Evolutionary conservation across 352 stramenopile genomes (phyloP), one percentile per base, ranked within the genome.

Genomic region (Pythium sukuiense): DNA sequence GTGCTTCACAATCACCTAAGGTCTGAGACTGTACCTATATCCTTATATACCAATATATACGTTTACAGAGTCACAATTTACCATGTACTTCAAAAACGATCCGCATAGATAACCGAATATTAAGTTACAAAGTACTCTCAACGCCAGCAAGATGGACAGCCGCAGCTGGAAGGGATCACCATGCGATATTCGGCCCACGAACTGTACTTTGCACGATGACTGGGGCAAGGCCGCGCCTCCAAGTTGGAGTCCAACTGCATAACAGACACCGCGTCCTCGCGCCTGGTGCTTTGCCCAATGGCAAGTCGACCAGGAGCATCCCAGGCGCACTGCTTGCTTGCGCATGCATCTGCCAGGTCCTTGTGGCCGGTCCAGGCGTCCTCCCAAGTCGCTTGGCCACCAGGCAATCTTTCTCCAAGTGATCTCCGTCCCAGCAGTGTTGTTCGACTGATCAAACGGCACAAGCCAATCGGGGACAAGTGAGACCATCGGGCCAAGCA

Each of bases 391-490:
- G 4, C 45, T 52, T 52, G n/a, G 20, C 32, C 54, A 30, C 54
- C 54, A 60, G 35, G 33, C 54, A 60, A 60, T 60, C 54, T 60
- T 60, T 60, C 54, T 29, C 30, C 20, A 18, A 32, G 54, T 60
- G 54, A 60, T 48, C 54, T 24, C 2, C 13, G n/a, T 27, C 52
- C 27, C 50, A 56, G 49, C 18, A n/a, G 12, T 7, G 13, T 3
- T 18, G 2, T 6, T 60, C 54, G 54, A 60, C 54, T 60, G 54
- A 60, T 50, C 33, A 49, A 60, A 60, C 30, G 33, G 24, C 16
- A 35, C 20, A 14, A 13, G 45, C 45, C 45, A 30, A 52, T 52
- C 45, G 45, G 45, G 6, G 2, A 6, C n/a, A 29, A 52, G 45
- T 24, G n/a, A 49, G 41, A 49, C 41, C n/a, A 26, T 49, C 41